Base-by-base conservation (phyloP, 2,329 filamentous ascomycete genomes). In the Colletotrichum agaves region DNA sequence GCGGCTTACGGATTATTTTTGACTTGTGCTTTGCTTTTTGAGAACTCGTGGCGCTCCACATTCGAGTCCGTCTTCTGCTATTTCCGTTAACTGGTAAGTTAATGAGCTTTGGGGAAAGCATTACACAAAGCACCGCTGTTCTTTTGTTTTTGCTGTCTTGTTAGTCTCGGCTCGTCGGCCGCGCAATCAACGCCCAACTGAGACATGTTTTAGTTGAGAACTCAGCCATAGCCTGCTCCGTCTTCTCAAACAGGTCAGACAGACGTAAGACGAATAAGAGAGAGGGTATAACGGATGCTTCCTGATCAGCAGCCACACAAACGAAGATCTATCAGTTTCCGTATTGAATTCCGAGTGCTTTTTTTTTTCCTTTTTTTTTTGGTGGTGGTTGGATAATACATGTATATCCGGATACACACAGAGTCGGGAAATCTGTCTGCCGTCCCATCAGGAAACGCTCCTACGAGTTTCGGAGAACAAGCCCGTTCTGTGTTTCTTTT, bases 21-120 rank as follows among this genome's bases (percentile, higher is more conserved):
- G 49, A 13, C 58, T 21, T 57, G 49, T 23, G 17, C 12, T 43
- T 63, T 39, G 59, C 27, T 27, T 27, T 27, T 27, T 27, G 27
- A 27, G 52, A 66, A 62, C 63, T n/a, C 50, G 37, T 44, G 58
- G 63, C 50, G 63, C 63, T 50, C 59, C 63, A 63, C 50, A 15
- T 37, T 33, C 21, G 35, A 33, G 59, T 46, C 27, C 39, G 39
- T 37, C 27, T 39, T 11, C 57, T 39, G 27, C 57, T 31, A 13
- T 50, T 39, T 23, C 44, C 39, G 50, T 63, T 57, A 59, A 58
- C 43, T 44, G 50, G 33, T 17, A 52, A 35, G 27, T 27, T 27
- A 7, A 1, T 27, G 2, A 27, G 27, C 8, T 27, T 27, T 8
- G 27, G 27, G 27, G 27, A 27, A 27, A 27, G 23, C 23, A 33